Base-by-base conservation (phyloP, 2,329 filamentous ascomycete species). In the Alternaria burnsii region DNA sequence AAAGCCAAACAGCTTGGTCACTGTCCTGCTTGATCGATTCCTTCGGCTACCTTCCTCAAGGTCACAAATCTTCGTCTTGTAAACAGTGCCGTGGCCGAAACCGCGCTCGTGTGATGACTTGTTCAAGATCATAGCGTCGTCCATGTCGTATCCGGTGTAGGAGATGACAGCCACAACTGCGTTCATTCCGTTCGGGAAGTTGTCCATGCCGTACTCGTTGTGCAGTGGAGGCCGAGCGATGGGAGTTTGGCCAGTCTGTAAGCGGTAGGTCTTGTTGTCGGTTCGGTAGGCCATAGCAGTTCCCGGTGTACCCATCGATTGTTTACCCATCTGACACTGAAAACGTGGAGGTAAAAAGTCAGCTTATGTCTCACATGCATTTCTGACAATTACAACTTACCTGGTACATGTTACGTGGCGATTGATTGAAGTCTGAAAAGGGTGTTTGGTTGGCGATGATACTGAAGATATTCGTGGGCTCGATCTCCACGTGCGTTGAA, bases 111-210 rank as follows among this genome's bases (percentile, higher is more conserved):
- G 93, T 3, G 94, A 89, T 20, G 93, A 97, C 79, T 98, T 98
- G 84, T 98, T 98, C 76, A 99, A 85, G 76, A 99, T 98, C 94
- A 98, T 98, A 77, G 95, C 95, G 82, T 99, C 95, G 85, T 99
- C 95, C 95, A 99, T 99, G 85, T 99, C 95, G 81, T 98, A 99
- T 52, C 94, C 95, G 2, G 94, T 98, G 79, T 99, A 99, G 0
- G 94, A 97, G 66, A 99, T 97, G 78, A 99, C 96, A 60, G 95
- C 95, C 59, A 99, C 95, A 40, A 98, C 89, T 9, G 93, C 93
- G 73, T 99, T 99, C 73, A 89, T 94, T 28, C 95, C 95, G 76
- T 98, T 97, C 55, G 95, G 95, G 79, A 97, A 99, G 80, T 98
- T 98, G 82, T 99, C 95, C 62, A 98, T 89, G 20, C 94, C 95